Conservation (phyloP, 2,329 filamentous ascomycete species). For the Hypoxylon sp. region DNA sequence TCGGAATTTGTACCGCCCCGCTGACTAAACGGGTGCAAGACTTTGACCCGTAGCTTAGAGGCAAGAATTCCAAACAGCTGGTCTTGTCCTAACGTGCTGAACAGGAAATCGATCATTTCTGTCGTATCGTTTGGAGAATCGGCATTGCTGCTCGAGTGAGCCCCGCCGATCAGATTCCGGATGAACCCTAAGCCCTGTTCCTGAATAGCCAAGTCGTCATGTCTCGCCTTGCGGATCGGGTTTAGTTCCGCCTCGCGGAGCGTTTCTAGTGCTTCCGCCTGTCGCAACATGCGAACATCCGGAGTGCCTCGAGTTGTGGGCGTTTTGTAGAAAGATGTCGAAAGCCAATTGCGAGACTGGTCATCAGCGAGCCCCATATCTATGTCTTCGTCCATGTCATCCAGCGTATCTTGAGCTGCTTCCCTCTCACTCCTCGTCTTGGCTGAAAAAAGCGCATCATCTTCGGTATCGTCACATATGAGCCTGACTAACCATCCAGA, state of each 20-base stretch:
- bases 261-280: conserved; percentile 62
- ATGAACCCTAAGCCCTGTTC: conserved; percentile 92
- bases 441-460: conserved; percentile 60
- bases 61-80: conserved; percentile 84
- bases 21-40: conserved; percentile 65
- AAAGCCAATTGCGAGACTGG: conserved; percentile 49
- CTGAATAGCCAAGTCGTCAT: conserved; percentile 86
- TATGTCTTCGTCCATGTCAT: conserved; percentile 69
- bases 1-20: conserved; percentile 55
- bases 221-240: conserved; percentile 74
- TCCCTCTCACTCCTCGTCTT: conserved; percentile 51
- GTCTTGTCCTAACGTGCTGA: conserved; percentile 80
- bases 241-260: conserved; percentile 77
- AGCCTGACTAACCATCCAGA: conserved; percentile 84
- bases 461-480: conserved; percentile 74
- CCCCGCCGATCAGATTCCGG: conserved; percentile 84
- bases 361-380: conserved; percentile 66
- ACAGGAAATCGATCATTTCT: conserved; percentile 87
- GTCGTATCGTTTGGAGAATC: conserved; percentile 64
- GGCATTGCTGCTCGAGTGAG: conserved; percentile 62
- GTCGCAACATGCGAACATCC: conserved; percentile 55
- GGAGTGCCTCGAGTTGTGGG: conserved; percentile 27
- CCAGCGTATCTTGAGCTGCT: conserved; percentile 43
- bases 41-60: conserved; percentile 77
- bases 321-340: conserved; percentile 39